Conservation (phyloP, 495 filamentous ascomycete species). For the Penicillium bovifimosum region DNA sequence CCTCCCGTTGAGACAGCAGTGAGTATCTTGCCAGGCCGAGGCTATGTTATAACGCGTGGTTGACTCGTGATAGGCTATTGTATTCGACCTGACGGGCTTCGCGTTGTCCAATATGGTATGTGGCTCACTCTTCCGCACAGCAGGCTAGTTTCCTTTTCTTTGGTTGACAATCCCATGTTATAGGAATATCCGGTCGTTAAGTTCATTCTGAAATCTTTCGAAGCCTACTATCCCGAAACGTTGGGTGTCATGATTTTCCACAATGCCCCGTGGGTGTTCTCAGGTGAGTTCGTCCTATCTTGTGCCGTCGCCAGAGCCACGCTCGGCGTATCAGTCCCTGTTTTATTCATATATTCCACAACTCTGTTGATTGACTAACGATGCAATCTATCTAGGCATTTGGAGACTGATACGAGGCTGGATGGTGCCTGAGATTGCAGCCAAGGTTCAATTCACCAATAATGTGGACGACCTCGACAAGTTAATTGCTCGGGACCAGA, state of each 20-base stretch:
- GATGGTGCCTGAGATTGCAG: conserved; percentile 93
- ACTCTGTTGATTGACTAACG: no score
- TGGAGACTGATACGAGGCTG: conserved; percentile 87
- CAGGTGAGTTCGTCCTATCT: conserved; percentile 45
- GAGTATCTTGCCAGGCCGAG: conserved; percentile 30
- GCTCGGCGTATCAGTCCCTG: no score
- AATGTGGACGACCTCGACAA: conserved; percentile 66
- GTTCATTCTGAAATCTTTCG: conserved; percentile 96
- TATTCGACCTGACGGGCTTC: conserved; percentile 95
- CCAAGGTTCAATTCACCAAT: conserved; percentile 90
- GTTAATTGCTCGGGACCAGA: conserved; percentile 63
- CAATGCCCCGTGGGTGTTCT: conserved; percentile 94
- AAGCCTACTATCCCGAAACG: conserved; percentile 92
- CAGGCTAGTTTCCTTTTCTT: neutral
- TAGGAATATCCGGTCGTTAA: conserved; percentile 92
- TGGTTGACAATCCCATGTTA: neutral
- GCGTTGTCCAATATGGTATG: conserved; percentile 86
- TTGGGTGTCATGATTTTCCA: conserved; percentile 84
- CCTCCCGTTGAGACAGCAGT: conserved; percentile 83
- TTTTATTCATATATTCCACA: no score
- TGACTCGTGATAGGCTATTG: conserved; percentile 51
- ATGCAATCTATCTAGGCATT: conserved; percentile 42
- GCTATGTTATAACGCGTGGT: neutral
- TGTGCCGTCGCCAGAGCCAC: no score
- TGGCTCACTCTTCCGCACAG: neutral